Percentiles rank a stretch among this genome's conserved stretches.
Conservation (phyloP, 1,139 yeast species). For the Starmera stellimalicola region DNA sequence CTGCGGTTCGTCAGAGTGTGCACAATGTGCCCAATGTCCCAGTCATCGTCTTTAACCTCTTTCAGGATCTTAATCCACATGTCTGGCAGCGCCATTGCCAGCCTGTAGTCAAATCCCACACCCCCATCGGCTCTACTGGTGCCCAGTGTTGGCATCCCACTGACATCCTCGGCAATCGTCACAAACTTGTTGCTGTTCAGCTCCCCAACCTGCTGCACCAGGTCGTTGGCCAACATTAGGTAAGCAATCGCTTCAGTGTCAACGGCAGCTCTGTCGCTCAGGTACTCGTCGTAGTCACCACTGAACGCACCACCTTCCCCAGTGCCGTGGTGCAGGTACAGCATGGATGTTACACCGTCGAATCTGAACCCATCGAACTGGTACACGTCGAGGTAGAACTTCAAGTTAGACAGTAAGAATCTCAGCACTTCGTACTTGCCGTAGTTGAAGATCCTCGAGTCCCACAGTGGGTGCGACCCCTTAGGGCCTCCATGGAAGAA, state of each 20-base stretch:
- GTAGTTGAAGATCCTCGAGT: constrained; percentile 85
- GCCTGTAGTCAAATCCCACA: constrained; percentile 84
- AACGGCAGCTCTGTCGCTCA: constrained; percentile 64
- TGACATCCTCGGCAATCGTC: constrained; percentile 92
- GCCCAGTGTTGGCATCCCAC: constrained; percentile 95
- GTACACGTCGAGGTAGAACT: constrained; percentile 75
- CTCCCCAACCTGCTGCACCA: constrained; percentile 47
- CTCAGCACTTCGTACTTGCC: constrained; percentile 85
- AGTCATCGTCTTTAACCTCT: constrained; percentile 76
- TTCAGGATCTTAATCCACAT: constrained; percentile 96
- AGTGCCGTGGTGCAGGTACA: constrained; percentile 86
- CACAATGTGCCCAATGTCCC: constrained; percentile 80
- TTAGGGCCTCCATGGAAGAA: constrained; percentile 82
- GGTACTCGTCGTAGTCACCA: constrained; percentile 89
- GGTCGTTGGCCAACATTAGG: constrained; percentile 77
- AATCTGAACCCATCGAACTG: constrained; percentile 92
- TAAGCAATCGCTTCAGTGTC: constrained; percentile 84
- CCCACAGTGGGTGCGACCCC: constrained; percentile 92
- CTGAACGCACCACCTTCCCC: constrained; percentile 76
- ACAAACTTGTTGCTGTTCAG: constrained; percentile 42
- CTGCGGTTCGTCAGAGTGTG: constrained; percentile 84
- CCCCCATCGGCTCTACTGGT: constrained; percentile 70
- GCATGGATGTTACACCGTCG: constrained; percentile 94
- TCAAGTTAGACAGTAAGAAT: constrained; percentile 78
- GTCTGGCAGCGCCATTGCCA: constrained; percentile 97